phyloP scores from a whole-genome alignment of 768 basidiomycete genomes.

The Piloderma croceum region DNA sequence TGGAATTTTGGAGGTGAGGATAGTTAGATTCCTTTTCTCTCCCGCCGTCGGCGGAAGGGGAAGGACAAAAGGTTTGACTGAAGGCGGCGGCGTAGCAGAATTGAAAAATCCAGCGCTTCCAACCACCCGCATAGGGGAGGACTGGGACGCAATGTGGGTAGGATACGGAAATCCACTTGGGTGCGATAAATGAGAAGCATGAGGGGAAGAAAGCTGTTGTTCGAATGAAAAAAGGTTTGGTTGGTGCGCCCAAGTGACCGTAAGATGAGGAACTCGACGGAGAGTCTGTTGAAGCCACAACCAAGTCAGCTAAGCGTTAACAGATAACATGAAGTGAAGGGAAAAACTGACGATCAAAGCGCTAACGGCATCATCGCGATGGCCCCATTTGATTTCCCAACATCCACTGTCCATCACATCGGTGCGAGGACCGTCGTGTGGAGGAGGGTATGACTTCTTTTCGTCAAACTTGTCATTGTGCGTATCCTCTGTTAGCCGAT shows the following conservation, averaged over 20 bases:
- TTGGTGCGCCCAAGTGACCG: slow-evolving; percentile 78
- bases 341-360: slow-evolving; percentile 57
- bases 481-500: too few species aligned
- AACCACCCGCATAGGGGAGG: too few species aligned
- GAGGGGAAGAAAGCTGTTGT: slow-evolving; percentile 9
- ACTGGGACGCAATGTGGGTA: too few species aligned
- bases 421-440: slow-evolving; percentile 54
- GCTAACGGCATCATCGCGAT: slow-evolving; percentile 68
- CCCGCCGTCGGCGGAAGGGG: too few species aligned
- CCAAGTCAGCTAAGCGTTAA: slow-evolving; percentile 1
- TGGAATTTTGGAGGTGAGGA: too few species aligned
- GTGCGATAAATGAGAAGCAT: slow-evolving; percentile 2
- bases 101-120: too few species aligned
- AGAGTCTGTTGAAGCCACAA: slow-evolving; percentile 57
- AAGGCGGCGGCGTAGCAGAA: too few species aligned
- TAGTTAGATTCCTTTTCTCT: too few species aligned
- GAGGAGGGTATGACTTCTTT: slow-evolving; percentile 33
- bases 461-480: too few species aligned
- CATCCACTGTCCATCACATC: slow-evolving; percentile 52
- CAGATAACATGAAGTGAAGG: not conserved
- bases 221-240: slow-evolving; percentile 23
- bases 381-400: slow-evolving; percentile 78
- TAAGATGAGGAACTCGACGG: slow-evolving; percentile 62
- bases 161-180: slow-evolving; percentile 7
- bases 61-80: too few species aligned